Evolutionary conservation across 2,329 filamentous ascomycete species (phyloP).

Genomic region (Rugonectria rugulosa): DNA sequence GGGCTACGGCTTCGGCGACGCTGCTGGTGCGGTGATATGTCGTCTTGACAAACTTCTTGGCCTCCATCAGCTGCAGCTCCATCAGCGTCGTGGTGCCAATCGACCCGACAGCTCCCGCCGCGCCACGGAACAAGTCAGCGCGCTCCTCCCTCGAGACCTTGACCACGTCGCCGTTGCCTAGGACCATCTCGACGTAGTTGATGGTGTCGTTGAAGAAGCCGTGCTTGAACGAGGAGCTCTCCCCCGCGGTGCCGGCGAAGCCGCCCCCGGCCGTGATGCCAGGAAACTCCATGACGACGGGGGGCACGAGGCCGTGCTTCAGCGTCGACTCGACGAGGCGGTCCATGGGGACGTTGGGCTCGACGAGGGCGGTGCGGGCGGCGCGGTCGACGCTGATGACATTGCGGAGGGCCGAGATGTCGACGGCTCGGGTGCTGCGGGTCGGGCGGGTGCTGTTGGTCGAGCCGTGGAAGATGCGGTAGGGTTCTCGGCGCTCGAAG

Average conservation of each 20-base stretch:
- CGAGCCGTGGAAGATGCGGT: slow-evolving; percentile 75
- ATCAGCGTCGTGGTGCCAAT: slow-evolving; percentile 68
- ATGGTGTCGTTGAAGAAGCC: slow-evolving; percentile 73
- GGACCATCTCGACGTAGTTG: slow-evolving; percentile 69
- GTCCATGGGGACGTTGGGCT: slow-evolving; percentile 76
- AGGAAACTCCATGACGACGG: slow-evolving; percentile 76
- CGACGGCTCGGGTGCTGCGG: slow-evolving; percentile 35
- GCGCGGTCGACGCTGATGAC: slow-evolving; percentile 26
- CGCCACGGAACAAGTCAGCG: slow-evolving; percentile 64
- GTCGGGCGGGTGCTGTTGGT: slow-evolving; percentile 75
- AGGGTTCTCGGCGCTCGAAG: slow-evolving; percentile 59
- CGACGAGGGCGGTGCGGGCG: slow-evolving; percentile 53
- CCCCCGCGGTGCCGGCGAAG: slow-evolving; percentile 71
- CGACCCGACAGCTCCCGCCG: slow-evolving; percentile 66
- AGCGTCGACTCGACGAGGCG: slow-evolving; percentile 65
- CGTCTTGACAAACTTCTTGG: slow-evolving; percentile 62
- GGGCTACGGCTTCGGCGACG: slow-evolving; percentile 53
- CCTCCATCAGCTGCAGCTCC: slow-evolving; percentile 63
- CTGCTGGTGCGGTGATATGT: slow-evolving; percentile 58
- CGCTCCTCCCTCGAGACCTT: slow-evolving; percentile 55
- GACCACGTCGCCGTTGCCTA: slow-evolving; percentile 64
- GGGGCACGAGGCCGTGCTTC: slow-evolving; percentile 63
- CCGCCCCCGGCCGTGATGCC: slow-evolving; percentile 74
- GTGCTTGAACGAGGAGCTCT: slow-evolving; percentile 72
- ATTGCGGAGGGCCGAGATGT: slow-evolving; percentile 31